Percentiles rank a stretch among this genome's conserved stretches.
Conservation (phyloP, 208 protist genomes). For the Strigomonas culicis region DNA sequence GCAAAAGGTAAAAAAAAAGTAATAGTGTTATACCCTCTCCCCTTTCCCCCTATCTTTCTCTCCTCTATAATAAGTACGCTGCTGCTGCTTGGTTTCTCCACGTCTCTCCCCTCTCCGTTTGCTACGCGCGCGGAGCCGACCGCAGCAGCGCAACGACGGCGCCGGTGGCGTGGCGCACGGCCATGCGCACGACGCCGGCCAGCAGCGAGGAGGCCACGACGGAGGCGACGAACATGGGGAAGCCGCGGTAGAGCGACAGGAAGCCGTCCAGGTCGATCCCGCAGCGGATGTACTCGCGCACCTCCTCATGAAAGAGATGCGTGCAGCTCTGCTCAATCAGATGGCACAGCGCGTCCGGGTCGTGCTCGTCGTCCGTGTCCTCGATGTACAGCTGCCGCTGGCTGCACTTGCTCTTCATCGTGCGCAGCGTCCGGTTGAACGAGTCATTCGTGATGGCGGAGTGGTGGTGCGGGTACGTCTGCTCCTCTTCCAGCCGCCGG, state of each 20-base stretch:
- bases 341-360: conserved; percentile 4
- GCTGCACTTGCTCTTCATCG: conserved; percentile 1
- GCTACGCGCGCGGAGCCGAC: neutral
- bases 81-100: neutral
- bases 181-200: conserved; percentile 15
- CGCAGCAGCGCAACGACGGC: neutral
- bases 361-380: conserved; percentile 1
- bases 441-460: neutral
- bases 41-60: conserved; percentile 5
- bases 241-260: conserved; percentile 23
- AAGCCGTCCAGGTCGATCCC: conserved; percentile 3
- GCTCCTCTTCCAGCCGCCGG: conserved; percentile 10
- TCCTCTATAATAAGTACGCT: neutral
- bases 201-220: conserved; percentile 18
- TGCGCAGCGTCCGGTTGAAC: neutral
- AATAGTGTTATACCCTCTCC: neutral
- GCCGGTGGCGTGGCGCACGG: conserved; percentile 9
- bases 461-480: conserved; percentile 11
- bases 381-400: neutral
- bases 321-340: conserved; percentile 1
- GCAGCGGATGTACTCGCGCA: neutral
- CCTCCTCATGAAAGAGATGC: conserved; percentile 5
- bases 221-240: conserved; percentile 8
- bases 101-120: neutral
- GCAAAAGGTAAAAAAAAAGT: neutral